A percentile compares a stretch with the other conserved stretches of the same genome.
Conservation (phyloP, 1,284 basidiomycete species). For the Leccinum variabile region DNA sequence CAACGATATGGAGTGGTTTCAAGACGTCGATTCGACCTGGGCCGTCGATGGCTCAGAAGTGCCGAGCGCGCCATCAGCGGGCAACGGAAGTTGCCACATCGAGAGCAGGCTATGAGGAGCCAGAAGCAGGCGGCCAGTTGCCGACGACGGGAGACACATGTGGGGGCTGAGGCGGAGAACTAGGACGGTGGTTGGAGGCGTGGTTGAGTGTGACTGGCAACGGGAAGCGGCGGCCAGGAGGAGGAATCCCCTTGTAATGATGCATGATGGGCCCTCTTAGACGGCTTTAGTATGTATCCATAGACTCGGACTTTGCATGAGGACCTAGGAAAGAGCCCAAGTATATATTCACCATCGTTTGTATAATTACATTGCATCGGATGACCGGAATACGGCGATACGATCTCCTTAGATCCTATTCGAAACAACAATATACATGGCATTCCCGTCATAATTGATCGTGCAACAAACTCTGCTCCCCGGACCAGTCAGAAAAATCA, state of each 20-base stretch:
- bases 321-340: background rate
- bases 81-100: background rate
- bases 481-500: background rate
- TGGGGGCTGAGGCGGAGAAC: constrained; percentile 72
- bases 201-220: constrained; percentile 48
- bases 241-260: constrained; percentile 2
- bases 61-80: constrained; percentile 18
- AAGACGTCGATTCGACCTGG: too few relatives aligned
- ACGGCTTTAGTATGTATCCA: background rate
- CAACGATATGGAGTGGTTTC: too few relatives aligned
- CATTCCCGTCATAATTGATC: background rate
- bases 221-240: constrained; percentile 10
- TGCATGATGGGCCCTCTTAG: background rate
- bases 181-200: constrained; percentile 69
- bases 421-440: too few relatives aligned
- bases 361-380: background rate
- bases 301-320: background rate
- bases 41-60: constrained; percentile 26
- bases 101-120: constrained; percentile 20
- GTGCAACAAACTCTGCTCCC: background rate
- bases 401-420: too few relatives aligned
- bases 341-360: background rate
- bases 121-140: constrained; percentile 39
- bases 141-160: constrained; percentile 69
- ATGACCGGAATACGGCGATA: too few relatives aligned